Conservation (phyloP, 129 eudicot genomes). For the Tagetes patula region DNA sequence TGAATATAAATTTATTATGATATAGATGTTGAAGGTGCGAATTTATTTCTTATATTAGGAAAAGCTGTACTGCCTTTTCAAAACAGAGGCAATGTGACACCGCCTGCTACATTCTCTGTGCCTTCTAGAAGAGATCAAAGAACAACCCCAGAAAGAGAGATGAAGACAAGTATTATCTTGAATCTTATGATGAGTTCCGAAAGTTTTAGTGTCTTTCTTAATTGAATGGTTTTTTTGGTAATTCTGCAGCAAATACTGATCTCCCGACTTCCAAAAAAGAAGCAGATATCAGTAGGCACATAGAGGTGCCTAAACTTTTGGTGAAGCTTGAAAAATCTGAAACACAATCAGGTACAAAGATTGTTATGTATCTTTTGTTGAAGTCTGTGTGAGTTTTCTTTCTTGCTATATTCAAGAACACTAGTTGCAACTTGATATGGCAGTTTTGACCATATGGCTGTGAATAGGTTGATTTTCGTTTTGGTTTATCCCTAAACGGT, state of each 20-base stretch:
- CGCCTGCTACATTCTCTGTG: neutral
- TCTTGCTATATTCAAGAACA: neutral
- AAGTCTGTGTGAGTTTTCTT: neutral
- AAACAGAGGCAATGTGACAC: conserved; percentile 1
- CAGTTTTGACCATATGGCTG: neutral
- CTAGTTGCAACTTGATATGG: neutral
- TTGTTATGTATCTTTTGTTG: neutral
- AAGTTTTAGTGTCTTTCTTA: neutral
- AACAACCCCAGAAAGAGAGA: conserved; percentile 5
- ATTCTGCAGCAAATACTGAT: neutral
- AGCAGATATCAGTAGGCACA: conserved; percentile 4
- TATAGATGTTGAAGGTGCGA: neutral
- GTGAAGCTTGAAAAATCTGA: neutral
- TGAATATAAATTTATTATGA: neutral
- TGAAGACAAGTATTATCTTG: conserved; percentile 1
- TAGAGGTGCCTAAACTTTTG: neutral
- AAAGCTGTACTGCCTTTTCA: neutral
- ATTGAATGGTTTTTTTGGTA: neutral
- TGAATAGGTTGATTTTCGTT: neutral
- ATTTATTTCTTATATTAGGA: neutral
- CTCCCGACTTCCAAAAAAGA: neutral
- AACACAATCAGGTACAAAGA: conserved; percentile 1
- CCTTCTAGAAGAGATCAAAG: neutral
- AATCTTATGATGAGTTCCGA: neutral
- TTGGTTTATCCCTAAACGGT: neutral